Conservation (phyloP, 192 early-diverging fungal genomes). For the Pilaira anomala region DNA sequence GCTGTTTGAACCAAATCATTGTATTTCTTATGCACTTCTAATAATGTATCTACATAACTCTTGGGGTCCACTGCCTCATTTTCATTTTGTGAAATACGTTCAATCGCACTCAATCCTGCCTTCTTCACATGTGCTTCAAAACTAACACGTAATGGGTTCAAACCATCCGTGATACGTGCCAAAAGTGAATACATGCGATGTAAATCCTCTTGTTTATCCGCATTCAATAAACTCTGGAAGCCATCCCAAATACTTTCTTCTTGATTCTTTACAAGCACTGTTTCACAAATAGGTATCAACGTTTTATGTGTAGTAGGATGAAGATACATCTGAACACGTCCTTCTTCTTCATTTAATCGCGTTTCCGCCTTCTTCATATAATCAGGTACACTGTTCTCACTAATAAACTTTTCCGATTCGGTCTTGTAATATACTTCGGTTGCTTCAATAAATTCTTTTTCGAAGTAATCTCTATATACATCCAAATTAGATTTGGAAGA, state of each 20-base stretch:
- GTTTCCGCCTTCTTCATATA: constrained; percentile 94
- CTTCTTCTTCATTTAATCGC: constrained; percentile 79
- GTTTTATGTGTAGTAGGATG: constrained; percentile 77
- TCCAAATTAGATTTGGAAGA: constrained; percentile 76
- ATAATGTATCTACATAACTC: constrained; percentile 84
- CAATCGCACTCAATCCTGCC: constrained; percentile 77
- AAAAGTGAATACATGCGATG: constrained; percentile 66
- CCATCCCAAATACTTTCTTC: constrained; percentile 81
- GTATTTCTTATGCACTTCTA: constrained; percentile 87
- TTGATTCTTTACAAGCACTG: constrained; percentile 83
- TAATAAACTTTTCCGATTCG: constrained; percentile 87
- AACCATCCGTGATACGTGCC: constrained; percentile 74
- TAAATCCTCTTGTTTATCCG: constrained; percentile 82
- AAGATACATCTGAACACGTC: constrained; percentile 82
- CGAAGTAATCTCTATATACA: constrained; percentile 86
- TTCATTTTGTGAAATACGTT: constrained; percentile 41
- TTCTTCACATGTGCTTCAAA: constrained; percentile 79
- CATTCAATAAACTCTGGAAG: constrained; percentile 85
- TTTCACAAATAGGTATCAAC: constrained; percentile 80
- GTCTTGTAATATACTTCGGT: constrained; percentile 86
- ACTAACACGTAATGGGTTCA: constrained; percentile 73
- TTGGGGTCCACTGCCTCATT: constrained; percentile 53
- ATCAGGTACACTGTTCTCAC: constrained; percentile 86
- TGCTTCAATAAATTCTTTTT: constrained; percentile 75
- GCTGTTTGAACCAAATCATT: constrained; percentile 70